These are phyloP conservation scores for Schoenoplectus tabernaemontani DNA, from an alignment of 202 grass and related monocot species.

Conservation along the genomic window DNA sequence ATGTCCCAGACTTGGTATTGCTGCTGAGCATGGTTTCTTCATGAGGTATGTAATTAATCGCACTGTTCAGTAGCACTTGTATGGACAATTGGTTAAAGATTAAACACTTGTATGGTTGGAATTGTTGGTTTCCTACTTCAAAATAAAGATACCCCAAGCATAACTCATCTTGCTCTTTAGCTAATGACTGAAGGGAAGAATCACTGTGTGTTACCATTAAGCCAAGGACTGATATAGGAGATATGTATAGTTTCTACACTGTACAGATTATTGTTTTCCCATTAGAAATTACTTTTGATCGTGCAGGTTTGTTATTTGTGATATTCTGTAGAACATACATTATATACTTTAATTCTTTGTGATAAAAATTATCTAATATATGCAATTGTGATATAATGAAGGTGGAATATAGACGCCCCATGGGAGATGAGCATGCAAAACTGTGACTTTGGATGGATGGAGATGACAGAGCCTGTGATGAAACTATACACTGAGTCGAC, in stretches of 20 bases:
- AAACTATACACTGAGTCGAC: conserved; percentile 86
- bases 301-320: not conserved
- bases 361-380: conserved; percentile 6
- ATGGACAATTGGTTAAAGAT: not conserved
- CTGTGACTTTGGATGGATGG: conserved; percentile 78
- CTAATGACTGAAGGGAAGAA: not conserved
- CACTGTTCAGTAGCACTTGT: not conserved
- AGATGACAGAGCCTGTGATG: conserved; percentile 90
- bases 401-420: conserved; percentile 50
- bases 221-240: too few species aligned
- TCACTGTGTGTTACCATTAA: too few species aligned
- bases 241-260: not conserved
- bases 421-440: conserved; percentile 52
- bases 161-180: not conserved
- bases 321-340: not conserved
- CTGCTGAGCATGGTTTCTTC: conserved; percentile 90
- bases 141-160: not conserved
- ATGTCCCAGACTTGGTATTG: conserved; percentile 69
- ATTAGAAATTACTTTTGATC: not conserved
- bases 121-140: not conserved
- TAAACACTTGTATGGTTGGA: not conserved
- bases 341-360: not conserved
- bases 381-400: conserved; percentile 29
- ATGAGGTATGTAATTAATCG: conserved; percentile 44
- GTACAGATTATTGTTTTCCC: not conserved